Evolutionary conservation across 805 yeast species (phyloP).

Genomic region (Barnettozyma vustinii): DNA sequence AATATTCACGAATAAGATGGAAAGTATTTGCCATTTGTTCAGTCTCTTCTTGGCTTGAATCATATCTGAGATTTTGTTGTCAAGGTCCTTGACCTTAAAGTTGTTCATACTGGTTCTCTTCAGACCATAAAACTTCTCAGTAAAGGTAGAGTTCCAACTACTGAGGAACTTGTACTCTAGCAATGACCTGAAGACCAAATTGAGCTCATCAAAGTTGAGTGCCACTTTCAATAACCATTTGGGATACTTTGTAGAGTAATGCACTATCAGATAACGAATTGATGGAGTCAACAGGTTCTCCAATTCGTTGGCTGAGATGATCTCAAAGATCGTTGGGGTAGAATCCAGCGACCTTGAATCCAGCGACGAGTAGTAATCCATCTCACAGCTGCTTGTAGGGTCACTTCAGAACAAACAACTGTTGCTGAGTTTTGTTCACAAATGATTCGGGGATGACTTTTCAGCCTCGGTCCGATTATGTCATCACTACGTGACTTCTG

Average conservation of each 20-base stretch:
- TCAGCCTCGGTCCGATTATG: neutral
- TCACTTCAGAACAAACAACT: neutral
- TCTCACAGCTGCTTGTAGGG: conserved; percentile 18
- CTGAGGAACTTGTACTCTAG: conserved; percentile 68
- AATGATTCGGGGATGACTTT: neutral
- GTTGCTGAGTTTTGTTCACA: neutral
- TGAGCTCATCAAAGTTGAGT: conserved; percentile 73
- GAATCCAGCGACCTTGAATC: conserved; percentile 73
- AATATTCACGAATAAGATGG: conserved; percentile 54
- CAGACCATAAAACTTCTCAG: conserved; percentile 89
- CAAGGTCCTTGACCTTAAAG: conserved; percentile 28
- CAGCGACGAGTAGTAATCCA: conserved; percentile 78
- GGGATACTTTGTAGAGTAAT: conserved; percentile 78
- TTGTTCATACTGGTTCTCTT: conserved; percentile 43
- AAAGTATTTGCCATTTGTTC: conserved; percentile 44
- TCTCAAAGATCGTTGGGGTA: conserved; percentile 84
- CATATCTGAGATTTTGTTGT: conserved; percentile 27
- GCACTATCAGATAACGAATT: conserved; percentile 68
- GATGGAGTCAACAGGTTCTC: conserved; percentile 79
- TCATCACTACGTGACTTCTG: neutral
- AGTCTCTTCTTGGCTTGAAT: conserved; percentile 51
- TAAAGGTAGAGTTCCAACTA: conserved; percentile 78
- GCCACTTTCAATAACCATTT: conserved; percentile 54
- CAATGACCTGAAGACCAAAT: conserved; percentile 50
- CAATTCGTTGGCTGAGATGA: conserved; percentile 75